Base-by-base conservation (phyloP, 306 rosid species). In the Casuarina cunninghamiana region DNA sequence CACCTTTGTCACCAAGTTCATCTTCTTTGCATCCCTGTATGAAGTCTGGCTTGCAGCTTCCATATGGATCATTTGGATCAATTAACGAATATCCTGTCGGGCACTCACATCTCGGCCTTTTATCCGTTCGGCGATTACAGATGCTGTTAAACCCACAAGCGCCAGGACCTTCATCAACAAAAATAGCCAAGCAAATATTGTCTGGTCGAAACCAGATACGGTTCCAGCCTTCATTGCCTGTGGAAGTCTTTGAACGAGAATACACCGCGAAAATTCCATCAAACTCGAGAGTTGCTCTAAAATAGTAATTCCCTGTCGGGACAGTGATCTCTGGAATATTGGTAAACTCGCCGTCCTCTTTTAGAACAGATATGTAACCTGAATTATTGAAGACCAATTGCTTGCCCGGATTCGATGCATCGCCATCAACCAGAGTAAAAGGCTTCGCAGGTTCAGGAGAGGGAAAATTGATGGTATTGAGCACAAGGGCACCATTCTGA, bases 101-200 rank as follows among this genome's bases (percentile, higher is more conserved):
- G 39, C 89, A 85, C 19, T 13, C 6, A 60, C 91, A 81, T 4
- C 21, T 75, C 0, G 86, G 84, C 78, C 81, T 87, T 11, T 53
- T 32, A 35, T 75, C 72, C 11, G 61, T 5, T 35, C 43, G 75
- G 10, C 83, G 44, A 32, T 51, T 37, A 43, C 89, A 88, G 16
- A 81, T 41, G 3, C 84, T 81, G 58, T 87, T 82, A 60, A 67
- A 76, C 1, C 89, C 87, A 57, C 91, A 87, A 41, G 77, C 69
- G 16, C 87, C 91, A 13, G 17, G 54, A 9, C 89, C 87, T 0
- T 4, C 0, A 11, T 11, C 5, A 2, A 11, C 78, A 0, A 0
- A 0, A 48, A 65, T n/a, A 6, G 0, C 35, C 53, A 0, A 3
- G 76, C 76, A 81, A 37, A 75, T 75, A 17, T 81, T 45, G 32